Percentiles rank a stretch among this genome's conserved stretches.
phyloP scores from a whole-genome alignment of 169 alveolate genomes.

The Fabrea salina region DNA sequence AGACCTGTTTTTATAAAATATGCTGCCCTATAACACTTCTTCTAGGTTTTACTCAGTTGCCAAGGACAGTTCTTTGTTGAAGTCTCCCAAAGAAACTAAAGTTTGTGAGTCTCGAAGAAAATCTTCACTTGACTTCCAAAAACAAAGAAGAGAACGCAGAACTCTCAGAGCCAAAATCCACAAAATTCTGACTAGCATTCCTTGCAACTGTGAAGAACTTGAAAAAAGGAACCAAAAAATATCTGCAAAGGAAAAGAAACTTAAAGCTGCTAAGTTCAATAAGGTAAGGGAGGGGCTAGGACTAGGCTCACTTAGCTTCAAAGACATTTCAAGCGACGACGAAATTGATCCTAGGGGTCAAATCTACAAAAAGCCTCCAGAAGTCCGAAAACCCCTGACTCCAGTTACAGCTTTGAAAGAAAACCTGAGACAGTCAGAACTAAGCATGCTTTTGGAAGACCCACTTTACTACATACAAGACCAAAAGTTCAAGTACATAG shows the following conservation, averaged over 20 bases:
- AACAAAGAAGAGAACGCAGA: background rate
- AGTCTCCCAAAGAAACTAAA: too few species aligned
- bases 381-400: background rate
- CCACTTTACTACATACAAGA: constrained; percentile 7
- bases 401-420: background rate
- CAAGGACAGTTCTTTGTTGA: too few species aligned
- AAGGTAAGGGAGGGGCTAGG: background rate
- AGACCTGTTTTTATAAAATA: too few species aligned
- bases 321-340: background rate
- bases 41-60: too few species aligned
- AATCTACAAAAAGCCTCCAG: background rate
- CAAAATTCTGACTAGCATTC: background rate
- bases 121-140: background rate
- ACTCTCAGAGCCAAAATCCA: constrained; percentile 9
- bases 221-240: background rate
- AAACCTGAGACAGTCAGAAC: background rate
- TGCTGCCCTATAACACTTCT: too few species aligned
- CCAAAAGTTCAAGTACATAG: background rate
- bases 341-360: background rate
- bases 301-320: background rate
- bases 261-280: background rate
- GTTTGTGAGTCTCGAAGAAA: background rate
- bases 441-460: constrained; percentile 3
- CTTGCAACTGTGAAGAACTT: background rate
- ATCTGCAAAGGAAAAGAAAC: background rate